Conservation (phyloP, 495 filamentous ascomycete species). For the Trichocladium uniseriatum region DNA sequence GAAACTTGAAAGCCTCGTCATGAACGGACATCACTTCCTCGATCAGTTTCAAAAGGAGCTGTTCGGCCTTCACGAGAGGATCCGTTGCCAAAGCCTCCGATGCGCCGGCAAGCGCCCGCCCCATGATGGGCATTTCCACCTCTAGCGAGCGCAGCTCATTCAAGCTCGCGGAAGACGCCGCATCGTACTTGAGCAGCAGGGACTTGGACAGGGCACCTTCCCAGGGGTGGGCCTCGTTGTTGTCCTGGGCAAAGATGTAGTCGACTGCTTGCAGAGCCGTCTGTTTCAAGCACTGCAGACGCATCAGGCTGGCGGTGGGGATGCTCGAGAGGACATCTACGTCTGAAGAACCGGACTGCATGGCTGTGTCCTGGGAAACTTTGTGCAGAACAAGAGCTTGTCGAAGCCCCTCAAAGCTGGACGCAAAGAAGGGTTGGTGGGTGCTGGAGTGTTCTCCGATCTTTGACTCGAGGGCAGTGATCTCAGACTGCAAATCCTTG, state of each 20-base stretch:
- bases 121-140: constrained; percentile 53
- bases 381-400: constrained; percentile 47
- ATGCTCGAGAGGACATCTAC: constrained; percentile 38
- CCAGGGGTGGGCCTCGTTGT: constrained; percentile 34
- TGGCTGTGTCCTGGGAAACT: constrained; percentile 14
- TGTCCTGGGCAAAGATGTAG: constrained; percentile 30
- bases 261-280: constrained; percentile 37
- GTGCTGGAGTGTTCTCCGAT: constrained; percentile 31
- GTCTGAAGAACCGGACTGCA: constrained; percentile 20
- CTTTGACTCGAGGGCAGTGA: constrained; percentile 43
- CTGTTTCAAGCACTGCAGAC: constrained; percentile 28
- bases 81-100: constrained; percentile 39
- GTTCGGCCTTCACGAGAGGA: constrained; percentile 38
- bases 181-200: constrained; percentile 47
- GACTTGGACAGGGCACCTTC: constrained; percentile 45
- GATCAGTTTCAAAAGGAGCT: constrained; percentile 41
- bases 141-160: constrained; percentile 56
- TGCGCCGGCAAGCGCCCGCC: constrained; percentile 41
- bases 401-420: constrained; percentile 57
- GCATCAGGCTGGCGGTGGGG: constrained; percentile 38
- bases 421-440: constrained; percentile 46
- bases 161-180: constrained; percentile 45
- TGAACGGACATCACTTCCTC: constrained; percentile 38
- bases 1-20: constrained; percentile 14
- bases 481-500: constrained; percentile 46